A percentile compares a stretch with the other conserved stretches of the same genome.
Conservation (phyloP, 2,329 filamentous ascomycete genomes). For the Tolypocladium amazonense region DNA sequence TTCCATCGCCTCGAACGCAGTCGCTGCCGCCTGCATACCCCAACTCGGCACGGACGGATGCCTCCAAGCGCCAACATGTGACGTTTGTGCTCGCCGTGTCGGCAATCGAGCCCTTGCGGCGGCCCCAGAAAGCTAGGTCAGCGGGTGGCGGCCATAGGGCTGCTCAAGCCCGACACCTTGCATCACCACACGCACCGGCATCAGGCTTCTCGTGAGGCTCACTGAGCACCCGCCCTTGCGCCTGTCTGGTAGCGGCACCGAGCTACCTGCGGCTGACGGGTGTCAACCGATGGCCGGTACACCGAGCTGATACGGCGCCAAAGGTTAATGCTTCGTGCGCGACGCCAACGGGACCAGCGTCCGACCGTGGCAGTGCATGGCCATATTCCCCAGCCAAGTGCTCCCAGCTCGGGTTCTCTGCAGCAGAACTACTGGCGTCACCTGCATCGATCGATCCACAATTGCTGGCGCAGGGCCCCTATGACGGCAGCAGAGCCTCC, state of each 20-base stretch:
- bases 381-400: neutral
- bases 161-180: neutral
- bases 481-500: neutral
- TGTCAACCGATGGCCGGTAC: neutral
- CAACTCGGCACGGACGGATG: neutral
- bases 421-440: neutral
- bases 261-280: neutral
- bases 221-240: neutral
- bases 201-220: neutral
- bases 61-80: neutral
- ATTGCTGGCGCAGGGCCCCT: neutral
- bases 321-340: neutral
- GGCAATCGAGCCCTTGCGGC: neutral
- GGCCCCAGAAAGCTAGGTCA: neutral
- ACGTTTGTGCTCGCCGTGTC: neutral
- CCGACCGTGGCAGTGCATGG: neutral
- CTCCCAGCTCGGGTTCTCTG: neutral
- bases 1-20: neutral
- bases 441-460: conserved; percentile 1
- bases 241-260: neutral
- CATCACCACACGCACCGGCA: neutral
- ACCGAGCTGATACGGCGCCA: neutral
- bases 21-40: neutral
- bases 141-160: neutral
- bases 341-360: neutral